Base-by-base conservation (phyloP, 2,329 filamentous ascomycete species). In the Apiospora arundinis region DNA sequence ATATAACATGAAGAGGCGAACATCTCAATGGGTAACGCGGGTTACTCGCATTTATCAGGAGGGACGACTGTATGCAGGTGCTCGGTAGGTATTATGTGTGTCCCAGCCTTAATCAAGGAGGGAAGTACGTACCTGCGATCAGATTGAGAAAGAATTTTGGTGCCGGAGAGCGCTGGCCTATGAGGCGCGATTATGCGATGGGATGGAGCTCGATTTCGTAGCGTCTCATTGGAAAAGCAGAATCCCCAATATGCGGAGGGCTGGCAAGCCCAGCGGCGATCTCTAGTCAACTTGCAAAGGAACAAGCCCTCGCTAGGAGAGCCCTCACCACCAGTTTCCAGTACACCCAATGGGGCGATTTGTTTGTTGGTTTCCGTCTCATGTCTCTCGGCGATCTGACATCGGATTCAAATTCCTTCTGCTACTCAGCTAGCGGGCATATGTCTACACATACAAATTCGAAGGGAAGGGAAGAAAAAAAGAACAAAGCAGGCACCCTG, bases 171-270 rank as follows among this genome's bases (percentile, higher is more conserved):
- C 40, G 56, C 56, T 63, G 56, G 32, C 56, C 56, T 63, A 63
- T 63, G n/a, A 63, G 56, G 56, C 56, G 56, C 56, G 56, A 63
- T 63, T 63, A 40, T 63, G 28, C 56, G 56, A 63, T 63, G 56
- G 56, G 56, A 63, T 63, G 56, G 56, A 63, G 56, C 40, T 40
- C 56, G 56, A 63, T 63, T 40, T 32, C 56, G 56, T 63, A 63
- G 56, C 56, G 56, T 63, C 56, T 63, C 32, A 63, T 63, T 63
- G 56, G 56, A 32, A 63, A 63, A 63, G 37, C 56, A 63, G 21
- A 63, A 63, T 63, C 56, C 56, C 56, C 56, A 63, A 63, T 63
- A 63, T 63, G 56, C 56, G 56, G 56, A 63, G 56, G 56, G 56
- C 56, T 63, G 56, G 56, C 56, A 63, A 63, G 56, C 56, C 56